Evolutionary conservation across 768 basidiomycete species (phyloP).

Genomic region (Boletus insuetus): DNA sequence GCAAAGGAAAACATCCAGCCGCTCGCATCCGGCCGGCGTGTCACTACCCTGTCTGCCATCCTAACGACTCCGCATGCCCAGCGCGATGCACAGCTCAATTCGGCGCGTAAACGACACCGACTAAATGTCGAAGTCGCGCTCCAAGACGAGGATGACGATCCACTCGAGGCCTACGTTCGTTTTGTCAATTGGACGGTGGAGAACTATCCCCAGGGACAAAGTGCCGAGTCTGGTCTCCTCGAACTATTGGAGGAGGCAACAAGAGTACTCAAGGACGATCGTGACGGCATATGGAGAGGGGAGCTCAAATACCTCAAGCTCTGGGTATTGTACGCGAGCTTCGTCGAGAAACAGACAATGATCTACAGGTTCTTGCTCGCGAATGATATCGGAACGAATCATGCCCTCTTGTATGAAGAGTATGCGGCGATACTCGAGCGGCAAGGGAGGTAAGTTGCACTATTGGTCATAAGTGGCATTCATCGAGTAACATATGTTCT

Average conservation of each 20-base stretch:
- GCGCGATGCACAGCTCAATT: constrained; percentile 65
- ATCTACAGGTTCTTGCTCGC: constrained; percentile 88
- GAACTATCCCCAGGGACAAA: constrained; percentile 91
- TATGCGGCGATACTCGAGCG: constrained; percentile 83
- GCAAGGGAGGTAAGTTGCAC: constrained; percentile 62
- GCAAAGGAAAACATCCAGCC: constrained; percentile 88
- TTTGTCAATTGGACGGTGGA: constrained; percentile 92
- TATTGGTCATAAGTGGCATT: constrained; percentile 33
- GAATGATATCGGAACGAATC: constrained; percentile 84
- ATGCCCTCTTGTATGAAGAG: constrained; percentile 88
- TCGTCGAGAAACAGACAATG: constrained; percentile 85
- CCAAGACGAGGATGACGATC: constrained; percentile 74
- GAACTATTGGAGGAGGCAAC: constrained; percentile 93
- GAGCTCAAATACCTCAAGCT: constrained; percentile 89
- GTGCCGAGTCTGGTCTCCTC: constrained; percentile 84
- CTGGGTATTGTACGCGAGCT: constrained; percentile 91
- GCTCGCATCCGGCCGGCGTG: constrained; percentile 73
- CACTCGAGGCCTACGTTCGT: constrained; percentile 80
- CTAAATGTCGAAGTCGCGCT: constrained; percentile 71
- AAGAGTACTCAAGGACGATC: constrained; percentile 73
- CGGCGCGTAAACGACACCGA: constrained; percentile 62
- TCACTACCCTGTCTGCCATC: constrained; percentile 71
- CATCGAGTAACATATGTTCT: constrained; percentile 6
- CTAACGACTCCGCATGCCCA: constrained; percentile 76
- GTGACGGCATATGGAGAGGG: constrained; percentile 67